Base-by-base conservation (phyloP, 2,329 filamentous ascomycete genomes). In the Colletotrichum sp. region DNA sequence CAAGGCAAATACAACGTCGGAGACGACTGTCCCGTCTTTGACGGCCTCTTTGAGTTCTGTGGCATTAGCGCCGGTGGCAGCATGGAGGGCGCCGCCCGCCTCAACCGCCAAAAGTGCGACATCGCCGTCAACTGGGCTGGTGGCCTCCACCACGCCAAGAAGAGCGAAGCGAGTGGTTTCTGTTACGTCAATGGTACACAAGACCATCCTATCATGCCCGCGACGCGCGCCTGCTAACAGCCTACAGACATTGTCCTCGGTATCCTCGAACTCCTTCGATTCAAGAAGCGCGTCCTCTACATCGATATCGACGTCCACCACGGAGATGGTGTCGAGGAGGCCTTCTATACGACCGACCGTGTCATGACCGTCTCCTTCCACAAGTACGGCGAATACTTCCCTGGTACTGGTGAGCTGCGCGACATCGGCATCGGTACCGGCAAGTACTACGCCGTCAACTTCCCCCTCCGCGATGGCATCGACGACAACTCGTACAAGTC, bases 51-150 rank as follows among this genome's bases (percentile, higher is more conserved):
- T 83, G 95, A 98, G 81, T 99, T 98, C 84, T 98, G 97, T 80
- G 95, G 96, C 30, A 95, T 98, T 79, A 98, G 98, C 84, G 95
- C 96, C 13, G 97, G 97, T 72, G 97, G 95, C 65, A 98, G 95
- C 65, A 94, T 99, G 89, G 96, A 98, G 82, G 97, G 96, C 19
- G 96, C 97, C 5, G 94, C 95, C 39, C 94, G 97, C 78, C 90
- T 99, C 25, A 96, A 96, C 82, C 94, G 96, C 78, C 91, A 95
- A 78, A 97, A 98, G 85, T 97, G 96, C 83, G 95, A 98, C 84
- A 98, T 99, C 81, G 97, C 97, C 25, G 95, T 99, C 84, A 98
- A 98, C 85, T 99, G 97, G 97, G 97, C 96, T 60, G 97, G 97
- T 68, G 97, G 97, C 30, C 91, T 99, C 64, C 97, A 99, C 85